Base-by-base conservation (phyloP, 2,329 filamentous ascomycete species). In the Aspergillus tanneri region DNA sequence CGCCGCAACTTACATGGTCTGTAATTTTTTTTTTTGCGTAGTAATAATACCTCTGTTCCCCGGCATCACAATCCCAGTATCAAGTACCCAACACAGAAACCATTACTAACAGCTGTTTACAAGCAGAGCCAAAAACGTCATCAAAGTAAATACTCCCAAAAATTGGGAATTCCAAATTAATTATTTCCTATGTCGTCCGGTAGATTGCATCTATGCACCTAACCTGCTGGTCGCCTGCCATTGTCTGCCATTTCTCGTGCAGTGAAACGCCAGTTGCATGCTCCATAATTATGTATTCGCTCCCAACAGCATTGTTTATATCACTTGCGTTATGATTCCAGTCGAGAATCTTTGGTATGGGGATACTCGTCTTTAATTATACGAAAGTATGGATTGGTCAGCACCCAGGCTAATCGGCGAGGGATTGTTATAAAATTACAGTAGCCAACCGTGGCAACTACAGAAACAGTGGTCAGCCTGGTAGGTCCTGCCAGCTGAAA, bases 381-480 rank as follows among this genome's bases (percentile, higher is more conserved):
- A 4, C 8, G 14, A 12, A 28, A 3, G 11, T 28, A 12, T 2
- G 2, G 4, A 28, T 28, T 6, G 11, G 4, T 3, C n/a, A n/a
- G n/a, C n/a, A n/a, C n/a, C n/a, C n/a, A n/a, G n/a, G n/a, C n/a
- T n/a, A n/a, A n/a, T n/a, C n/a, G n/a, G n/a, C n/a, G n/a, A n/a
- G 27, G 27, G 27, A 23, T 27, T 5, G 18, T 14, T 0, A 27
- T n/a, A 25, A 28, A 50, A 66, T 55, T 61, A 75, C 71, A 35
- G 49, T 70, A 75, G 40, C 57, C 56, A 38, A 77, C 70, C 1
- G 72, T 77, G 21, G 75, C 73, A 54, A 76, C 71, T 58, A 76
- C 71, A 19, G 72, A 75, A 46, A 59, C 63, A 4, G 70, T 75
- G 1, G 61, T 64, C 18, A 73, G 55, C 34, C 56, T 60, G 27